Evolutionary conservation across 2,329 filamentous ascomycete genomes (phyloP), one percentile per base, ranked within the genome.

Genomic region (Neonectria coccinea): DNA sequence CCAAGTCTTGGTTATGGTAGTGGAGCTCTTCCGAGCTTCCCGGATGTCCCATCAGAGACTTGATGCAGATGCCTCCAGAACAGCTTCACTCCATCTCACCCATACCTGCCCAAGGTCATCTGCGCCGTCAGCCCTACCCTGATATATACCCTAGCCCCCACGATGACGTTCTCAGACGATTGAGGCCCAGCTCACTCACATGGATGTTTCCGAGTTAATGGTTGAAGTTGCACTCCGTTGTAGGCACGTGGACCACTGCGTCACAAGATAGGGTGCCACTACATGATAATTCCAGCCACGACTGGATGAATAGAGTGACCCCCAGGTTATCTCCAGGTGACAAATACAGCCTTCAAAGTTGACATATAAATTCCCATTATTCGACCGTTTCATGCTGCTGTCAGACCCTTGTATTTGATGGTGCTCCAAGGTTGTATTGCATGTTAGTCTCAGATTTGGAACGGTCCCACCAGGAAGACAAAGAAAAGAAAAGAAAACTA

Each of bases 111-210:
- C 31, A 2, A 22, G 55, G 44, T 64, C 61, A 64, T 44, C 51
- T 59, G 61, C 56, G 44, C 45, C 11, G 44, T 59, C 56, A 64
- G 61, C 61, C 61, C 56, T 64, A 59, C 36, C 56, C 54, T 44
- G 56, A 55, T 45, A 31, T 20, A 58, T n/a, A 8, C 18, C 41
- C 25, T 54, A 48, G 42, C 60, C 59, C 60, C 60, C 48, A 63
- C 48, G 10, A 11, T 33, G 27, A 36, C 31, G 5, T 10, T 9
- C 10, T 18, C 16, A 20, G n/a, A 4, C 29, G 4, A 11, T 33
- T 58, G 20, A 36, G 12, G 31, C 42, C 39, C 31, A 39, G 42
- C 7, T 22, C 16, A 48, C 31, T 63, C 55, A 54, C 41, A 58
- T 53, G 41, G 33, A 48, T 20, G 29, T 29, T 48, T 45, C 20